A percentile compares a stretch with the other conserved stretches of the same genome.
Conservation (phyloP, 495 filamentous ascomycete genomes). For the Neurospora sp. region DNA sequence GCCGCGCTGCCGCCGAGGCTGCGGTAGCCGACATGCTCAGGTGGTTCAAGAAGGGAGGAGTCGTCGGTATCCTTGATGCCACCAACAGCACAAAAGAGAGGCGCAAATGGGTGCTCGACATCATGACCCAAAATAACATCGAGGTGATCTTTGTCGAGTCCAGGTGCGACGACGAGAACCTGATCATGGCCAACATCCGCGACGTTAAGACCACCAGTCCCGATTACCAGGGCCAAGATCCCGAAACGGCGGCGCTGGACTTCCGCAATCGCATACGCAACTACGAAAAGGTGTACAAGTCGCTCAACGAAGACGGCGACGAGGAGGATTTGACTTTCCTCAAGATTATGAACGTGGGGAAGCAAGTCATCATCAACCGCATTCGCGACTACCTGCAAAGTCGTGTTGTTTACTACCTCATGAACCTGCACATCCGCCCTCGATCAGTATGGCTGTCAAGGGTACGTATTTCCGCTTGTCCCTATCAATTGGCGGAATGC, state of each 20-base stretch:
- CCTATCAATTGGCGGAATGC: not conserved
- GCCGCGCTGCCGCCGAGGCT: conserved; percentile 76
- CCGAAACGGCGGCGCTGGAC: conserved; percentile 77
- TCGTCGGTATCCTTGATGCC: conserved; percentile 87
- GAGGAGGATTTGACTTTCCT: conserved; percentile 84
- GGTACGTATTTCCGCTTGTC: conserved; percentile 40
- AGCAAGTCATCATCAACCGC: conserved; percentile 91
- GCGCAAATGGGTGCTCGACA: conserved; percentile 83
- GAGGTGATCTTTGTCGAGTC: conserved; percentile 93
- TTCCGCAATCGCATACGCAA: conserved; percentile 91
- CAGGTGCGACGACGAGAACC: conserved; percentile 85
- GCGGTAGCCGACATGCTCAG: conserved; percentile 83
- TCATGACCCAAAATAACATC: conserved; percentile 59
- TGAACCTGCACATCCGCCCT: conserved; percentile 97
- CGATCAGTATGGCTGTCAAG: conserved; percentile 94
- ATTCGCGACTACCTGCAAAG: conserved; percentile 95
- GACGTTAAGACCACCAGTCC: conserved; percentile 96
- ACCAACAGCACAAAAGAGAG: conserved; percentile 87
- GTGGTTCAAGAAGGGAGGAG: conserved; percentile 72
- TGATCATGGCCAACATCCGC: conserved; percentile 94
- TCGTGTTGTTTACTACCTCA: conserved; percentile 92
- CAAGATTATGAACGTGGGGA: conserved; percentile 93
- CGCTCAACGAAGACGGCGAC: conserved; percentile 63
- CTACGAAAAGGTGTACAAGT: conserved; percentile 93
- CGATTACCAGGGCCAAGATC: conserved; percentile 90